Evolutionary conservation across 2,329 filamentous ascomycete genomes (phyloP), one percentile per base, ranked within the genome.

Genomic region (Chaetomium globosum): DNA sequence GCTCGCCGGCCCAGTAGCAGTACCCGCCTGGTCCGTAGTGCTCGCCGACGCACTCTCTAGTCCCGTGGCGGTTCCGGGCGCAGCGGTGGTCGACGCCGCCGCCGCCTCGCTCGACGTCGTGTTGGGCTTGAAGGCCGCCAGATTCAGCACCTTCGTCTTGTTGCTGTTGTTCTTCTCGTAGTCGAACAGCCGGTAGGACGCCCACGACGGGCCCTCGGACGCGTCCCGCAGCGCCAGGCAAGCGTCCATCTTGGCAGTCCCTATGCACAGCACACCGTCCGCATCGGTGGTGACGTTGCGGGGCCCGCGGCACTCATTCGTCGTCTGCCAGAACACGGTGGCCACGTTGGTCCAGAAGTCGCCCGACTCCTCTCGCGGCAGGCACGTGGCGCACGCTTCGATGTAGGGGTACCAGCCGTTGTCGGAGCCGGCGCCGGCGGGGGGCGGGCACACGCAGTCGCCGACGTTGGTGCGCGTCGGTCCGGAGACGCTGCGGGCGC

Each of bases 401-500:
- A 63, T 5, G 53, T 63, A 63, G 39, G 60, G 28, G n/a, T 57
- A 63, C 60, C 60, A 63, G 21, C 60, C 53, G 52, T 56, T 21
- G 60, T 63, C n/a, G 60, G 43, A 33, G 39, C 39, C 39, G 39
- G 39, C 39, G 1, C 16, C 19, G 4, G 39, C 16, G 16, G 1
- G 39, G 30, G 39, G 60, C 6, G n/a, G 9, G 53, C 60, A 63
- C 21, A 58, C 46, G 54, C 61, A 63, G 1, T 58, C 23, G 1
- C 31, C 4, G 54, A 63, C 61, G n/a, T 58, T 30, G 54, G 19
- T 39, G 23, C 51, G 26, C 4, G 28, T 30, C 7, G 54, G 46
- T 30, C 21, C 30, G 4, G 61, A 46, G 28, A 33, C 5, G 54
- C 43, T 16, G 3, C 10, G 36, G 8, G 9, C 19, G 48, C 58